These are phyloP conservation scores for Hibiscus syriacus DNA, from an alignment of 345 rosid genomes.

Conservation along the genomic window DNA sequence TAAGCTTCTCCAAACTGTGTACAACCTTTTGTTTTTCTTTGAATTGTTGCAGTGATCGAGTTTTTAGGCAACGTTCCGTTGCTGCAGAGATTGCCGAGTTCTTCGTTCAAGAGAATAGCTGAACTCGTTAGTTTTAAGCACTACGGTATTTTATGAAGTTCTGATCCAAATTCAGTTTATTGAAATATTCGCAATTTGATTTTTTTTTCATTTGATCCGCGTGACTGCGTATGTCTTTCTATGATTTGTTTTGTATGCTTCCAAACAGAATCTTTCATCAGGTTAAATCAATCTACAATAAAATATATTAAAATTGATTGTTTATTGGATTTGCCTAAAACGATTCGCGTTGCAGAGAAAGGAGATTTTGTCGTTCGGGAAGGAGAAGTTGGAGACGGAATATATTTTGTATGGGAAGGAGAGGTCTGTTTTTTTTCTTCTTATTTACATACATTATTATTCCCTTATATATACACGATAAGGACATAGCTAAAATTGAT, in stretches of 20 bases:
- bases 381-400: conserved; percentile 74
- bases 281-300: background rate
- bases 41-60: conserved; percentile 42
- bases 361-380: conserved; percentile 68
- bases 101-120: conserved; percentile 55
- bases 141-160: conserved; percentile 35
- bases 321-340: conserved; percentile 3
- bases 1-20: background rate
- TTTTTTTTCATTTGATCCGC: background rate
- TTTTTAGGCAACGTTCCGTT: conserved; percentile 66
- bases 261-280: background rate
- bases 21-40: conserved; percentile 7
- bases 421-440: conserved; percentile 39
- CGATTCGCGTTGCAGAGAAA: conserved; percentile 31
- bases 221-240: background rate
- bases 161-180: background rate
- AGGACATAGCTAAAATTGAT: background rate
- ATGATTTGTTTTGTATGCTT: background rate
- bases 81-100: conserved; percentile 61
- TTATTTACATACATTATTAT: background rate
- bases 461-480: background rate
- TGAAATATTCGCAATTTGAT: background rate
- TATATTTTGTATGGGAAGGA: conserved; percentile 84
- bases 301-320: background rate
- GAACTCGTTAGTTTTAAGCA: conserved; percentile 36